Evolutionary conservation across 305 asterid genomes (phyloP).

Genomic region (Fraxinus floribunda): DNA sequence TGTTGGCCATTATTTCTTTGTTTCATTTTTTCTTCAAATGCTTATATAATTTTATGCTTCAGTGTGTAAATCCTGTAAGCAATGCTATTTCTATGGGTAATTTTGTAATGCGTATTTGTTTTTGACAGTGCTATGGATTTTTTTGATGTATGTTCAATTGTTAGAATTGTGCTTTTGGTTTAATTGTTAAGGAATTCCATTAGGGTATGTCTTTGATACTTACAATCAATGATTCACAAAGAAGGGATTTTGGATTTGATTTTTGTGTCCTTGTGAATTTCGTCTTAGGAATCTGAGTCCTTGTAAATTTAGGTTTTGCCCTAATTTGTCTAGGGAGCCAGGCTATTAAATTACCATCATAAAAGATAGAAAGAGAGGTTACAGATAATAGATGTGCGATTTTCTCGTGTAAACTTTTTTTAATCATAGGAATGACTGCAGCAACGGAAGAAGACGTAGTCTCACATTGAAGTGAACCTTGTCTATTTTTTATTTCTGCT

Average conservation of each 20-base stretch:
- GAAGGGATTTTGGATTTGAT: background rate
- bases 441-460: background rate
- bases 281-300: background rate
- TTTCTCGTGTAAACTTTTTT: background rate
- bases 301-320: background rate
- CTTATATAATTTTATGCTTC: slow-evolving; percentile 4
- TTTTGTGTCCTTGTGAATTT: background rate
- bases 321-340: background rate
- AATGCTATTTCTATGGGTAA: background rate
- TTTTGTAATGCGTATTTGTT: background rate
- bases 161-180: background rate
- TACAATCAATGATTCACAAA: background rate
- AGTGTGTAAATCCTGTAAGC: background rate
- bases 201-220: background rate
- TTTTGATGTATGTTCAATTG: background rate
- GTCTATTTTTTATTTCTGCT: background rate
- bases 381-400: no score
- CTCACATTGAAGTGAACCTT: background rate
- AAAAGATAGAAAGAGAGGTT: background rate
- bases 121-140: background rate
- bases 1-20: background rate
- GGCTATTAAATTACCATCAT: background rate
- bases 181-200: background rate
- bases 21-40: background rate
- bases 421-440: background rate